Base-by-base conservation (phyloP, 805 yeast genomes). In the Jamesozyma rosinii region DNA sequence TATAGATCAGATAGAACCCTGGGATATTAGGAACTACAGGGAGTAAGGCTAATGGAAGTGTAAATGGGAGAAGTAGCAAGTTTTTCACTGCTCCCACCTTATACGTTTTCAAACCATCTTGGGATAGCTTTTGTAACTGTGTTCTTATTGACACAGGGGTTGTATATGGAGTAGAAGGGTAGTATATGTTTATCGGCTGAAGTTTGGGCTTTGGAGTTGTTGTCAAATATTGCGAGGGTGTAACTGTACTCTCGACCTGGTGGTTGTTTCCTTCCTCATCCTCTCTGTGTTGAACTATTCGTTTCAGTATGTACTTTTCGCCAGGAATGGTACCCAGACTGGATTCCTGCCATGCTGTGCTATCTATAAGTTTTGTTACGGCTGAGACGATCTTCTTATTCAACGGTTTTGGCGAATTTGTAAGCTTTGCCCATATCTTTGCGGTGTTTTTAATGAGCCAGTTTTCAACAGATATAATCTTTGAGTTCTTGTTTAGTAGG, bases 11-110 rank as follows among this genome's bases (percentile, higher is more conserved):
- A 55, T 87, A 90, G 56, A 90, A 83, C 0, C 95, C 95, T 0
- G 97, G 97, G 18, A 89, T 75, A 54, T 89, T 89, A 18, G 97
- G 97, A 3, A 88, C 60, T n/a, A 89, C 70, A 0, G 97, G 97
- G 0, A 90, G 57, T 35, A 87, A 52, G 0, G 86, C 88, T 35
- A 89, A 60, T 2, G 97, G 97, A 2, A 86, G 52, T 0, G 94
- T 78, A 37, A 89, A 49, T 1, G 97, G 97, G 3, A 90, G 62
- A 3, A 79, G 78, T 14, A 80, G 45, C 1, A 75, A 70, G 50
- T 83, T 76, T 32, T 68, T 49, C 2, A 74, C 38, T 49, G 82
- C 70, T 51, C 74, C 73, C 54, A 74, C 79, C 41, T 61, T 63
- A 54, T 89, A 95, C 38, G 68, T 66, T 1, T 67, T 50, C 32